These are phyloP conservation scores for Fusarium circinatum DNA, from an alignment of 2,329 filamentous ascomycete species.

Conservation along the genomic window DNA sequence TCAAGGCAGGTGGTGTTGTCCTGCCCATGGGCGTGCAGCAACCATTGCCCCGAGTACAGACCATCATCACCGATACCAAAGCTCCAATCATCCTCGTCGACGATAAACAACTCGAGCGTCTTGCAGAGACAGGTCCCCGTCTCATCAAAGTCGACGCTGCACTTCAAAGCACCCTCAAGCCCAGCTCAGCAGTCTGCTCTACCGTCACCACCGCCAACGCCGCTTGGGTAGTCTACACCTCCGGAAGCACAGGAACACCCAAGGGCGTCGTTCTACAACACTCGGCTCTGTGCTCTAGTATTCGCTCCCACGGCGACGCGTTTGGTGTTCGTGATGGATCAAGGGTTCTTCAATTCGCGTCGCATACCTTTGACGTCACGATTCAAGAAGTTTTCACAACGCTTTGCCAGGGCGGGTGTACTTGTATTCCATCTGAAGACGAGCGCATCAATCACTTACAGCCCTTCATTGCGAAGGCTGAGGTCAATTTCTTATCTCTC, in stretches of 20 bases:
- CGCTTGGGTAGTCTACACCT: slow-evolving; percentile 1
- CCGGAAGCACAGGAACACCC: background rate
- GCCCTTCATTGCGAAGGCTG: background rate
- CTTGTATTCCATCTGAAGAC: background rate
- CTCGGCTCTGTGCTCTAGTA: background rate
- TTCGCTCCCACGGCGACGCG: background rate
- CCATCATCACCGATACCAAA: background rate
- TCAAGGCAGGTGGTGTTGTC: background rate
- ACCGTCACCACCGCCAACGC: background rate
- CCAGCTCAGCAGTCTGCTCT: background rate
- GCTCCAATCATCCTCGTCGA: background rate
- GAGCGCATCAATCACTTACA: background rate
- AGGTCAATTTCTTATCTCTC: background rate
- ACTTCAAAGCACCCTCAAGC: background rate
- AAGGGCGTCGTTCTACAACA: background rate
- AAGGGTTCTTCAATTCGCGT: background rate
- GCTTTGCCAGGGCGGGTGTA: background rate
- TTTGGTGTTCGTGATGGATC: background rate
- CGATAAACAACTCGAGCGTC: background rate
- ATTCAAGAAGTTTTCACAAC: slow-evolving; percentile 2
- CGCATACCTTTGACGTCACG: background rate
- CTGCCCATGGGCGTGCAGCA: background rate
- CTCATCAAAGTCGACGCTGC: background rate
- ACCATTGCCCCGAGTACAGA: background rate
- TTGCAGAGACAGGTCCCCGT: background rate